Base-by-base conservation (phyloP, 208 protist genomes). In the Herpetomonas samuelpessoai region DNA sequence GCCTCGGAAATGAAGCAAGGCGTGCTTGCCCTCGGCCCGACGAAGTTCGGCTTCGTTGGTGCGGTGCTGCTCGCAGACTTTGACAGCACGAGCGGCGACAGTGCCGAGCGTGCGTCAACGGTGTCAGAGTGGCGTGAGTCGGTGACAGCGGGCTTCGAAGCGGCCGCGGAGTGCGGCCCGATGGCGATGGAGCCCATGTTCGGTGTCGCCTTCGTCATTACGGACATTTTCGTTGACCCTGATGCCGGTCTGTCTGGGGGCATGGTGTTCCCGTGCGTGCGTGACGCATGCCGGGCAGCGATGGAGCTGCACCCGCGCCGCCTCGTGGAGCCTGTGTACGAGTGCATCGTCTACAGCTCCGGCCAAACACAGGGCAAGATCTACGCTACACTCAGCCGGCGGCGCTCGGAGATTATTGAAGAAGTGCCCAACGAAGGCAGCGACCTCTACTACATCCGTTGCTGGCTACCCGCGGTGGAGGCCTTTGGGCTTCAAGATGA, bases 131-230 rank as follows among this genome's bases (percentile, higher is more conserved):
- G 78, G 84, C 72, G 70, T 35, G 87, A 96, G 60, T 96, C 79
- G 26, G 91, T 99, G 30, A 74, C 96, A 6, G 82, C 83, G 3
- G 98, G 97, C 0, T 99, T 99, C 62, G 97, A 98, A 75, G 71
- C 98, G 3, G 97, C 96, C 0, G 81, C 86, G 14, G 65, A 81
- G 50, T 82, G 69, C 39, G 98, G 98, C 12, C 98, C 98, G 26
- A 87, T 99, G 65, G 99, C 98, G 76, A 95, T 98, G 60, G 98
- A 99, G 75, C 97, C 98, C 2, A 79, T 99, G 76, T 87, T 73
- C 24, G 97, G 97, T 24, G 74, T 99, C 18, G 82, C 79, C 18
- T 93, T 96, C 61, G 59, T 93, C 18, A 74, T 96, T 21, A 92
- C 86, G 3, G 75, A 91, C 58, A 30, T 93, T 24, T 44, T 50